Evolutionary conservation across 1,139 yeast genomes (phyloP).

Genomic region (Yamadazyma atlantica): DNA sequence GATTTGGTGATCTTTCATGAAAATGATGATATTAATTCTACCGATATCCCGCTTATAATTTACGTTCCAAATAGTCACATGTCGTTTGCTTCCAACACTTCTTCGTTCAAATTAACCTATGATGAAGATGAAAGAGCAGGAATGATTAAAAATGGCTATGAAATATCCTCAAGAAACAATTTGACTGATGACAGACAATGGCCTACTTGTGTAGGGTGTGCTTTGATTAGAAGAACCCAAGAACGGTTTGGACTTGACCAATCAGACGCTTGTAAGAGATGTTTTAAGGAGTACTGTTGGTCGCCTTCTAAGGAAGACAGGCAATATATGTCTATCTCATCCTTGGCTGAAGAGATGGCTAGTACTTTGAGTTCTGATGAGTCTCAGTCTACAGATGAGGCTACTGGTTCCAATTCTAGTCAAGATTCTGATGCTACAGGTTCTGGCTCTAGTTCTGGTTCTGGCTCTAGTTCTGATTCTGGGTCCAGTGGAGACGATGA

Average conservation of each 20-base stretch:
- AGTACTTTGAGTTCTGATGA: not conserved
- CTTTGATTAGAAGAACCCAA: slow-evolving; percentile 43
- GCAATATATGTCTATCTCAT: slow-evolving; percentile 4
- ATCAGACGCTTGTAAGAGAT: slow-evolving; percentile 39
- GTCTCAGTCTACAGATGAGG: not conserved
- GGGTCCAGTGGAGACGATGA: not conserved
- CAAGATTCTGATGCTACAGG: not conserved
- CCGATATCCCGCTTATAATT: slow-evolving; percentile 43
- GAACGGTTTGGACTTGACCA: slow-evolving; percentile 39
- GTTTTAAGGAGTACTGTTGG: slow-evolving; percentile 45
- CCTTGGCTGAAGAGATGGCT: slow-evolving; percentile 8
- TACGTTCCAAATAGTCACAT: slow-evolving; percentile 34
- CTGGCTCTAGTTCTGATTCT: too few relatives aligned
- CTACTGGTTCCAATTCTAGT: too few relatives aligned
- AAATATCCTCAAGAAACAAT: slow-evolving; percentile 34
- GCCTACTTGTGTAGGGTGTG: slow-evolving; percentile 49
- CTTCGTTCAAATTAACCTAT: slow-evolving; percentile 41
- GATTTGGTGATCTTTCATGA: slow-evolving; percentile 29
- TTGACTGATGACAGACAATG: slow-evolving; percentile 36
- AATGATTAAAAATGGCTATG: slow-evolving; percentile 41
- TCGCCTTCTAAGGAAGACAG: slow-evolving; percentile 22
- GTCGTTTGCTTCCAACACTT: slow-evolving; percentile 35
- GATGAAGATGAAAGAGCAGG: slow-evolving; percentile 31
- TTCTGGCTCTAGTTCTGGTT: not conserved
- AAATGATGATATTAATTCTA: slow-evolving; percentile 25